Percentiles rank a stretch among this genome's conserved stretches.
These are phyloP conservation scores for Aurantiochytrium sp. DNA, from an alignment of 108 stramenopile species.

Conservation along the genomic window DNA sequence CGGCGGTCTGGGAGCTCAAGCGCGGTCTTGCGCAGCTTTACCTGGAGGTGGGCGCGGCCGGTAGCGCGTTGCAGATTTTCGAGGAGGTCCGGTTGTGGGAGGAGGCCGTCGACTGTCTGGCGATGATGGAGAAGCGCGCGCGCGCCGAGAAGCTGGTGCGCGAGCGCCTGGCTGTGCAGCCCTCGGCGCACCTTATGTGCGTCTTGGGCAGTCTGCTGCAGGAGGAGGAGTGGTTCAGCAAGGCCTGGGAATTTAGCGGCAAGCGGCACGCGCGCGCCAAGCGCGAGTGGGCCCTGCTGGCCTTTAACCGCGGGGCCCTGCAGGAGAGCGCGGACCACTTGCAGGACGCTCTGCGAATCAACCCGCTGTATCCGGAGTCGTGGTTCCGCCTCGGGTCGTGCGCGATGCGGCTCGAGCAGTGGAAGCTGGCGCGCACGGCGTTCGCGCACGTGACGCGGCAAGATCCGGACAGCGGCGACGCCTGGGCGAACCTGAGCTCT, in stretches of 20 bases:
- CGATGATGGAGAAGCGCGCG: slow-evolving; percentile 72
- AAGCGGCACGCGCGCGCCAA: slow-evolving; percentile 66
- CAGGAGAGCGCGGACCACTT: slow-evolving; percentile 59
- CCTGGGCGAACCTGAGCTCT: slow-evolving; percentile 88
- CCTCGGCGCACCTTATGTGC: slow-evolving; percentile 81
- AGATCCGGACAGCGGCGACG: slow-evolving; percentile 84
- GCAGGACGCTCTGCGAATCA: slow-evolving; percentile 65
- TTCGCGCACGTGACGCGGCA: slow-evolving; percentile 87
- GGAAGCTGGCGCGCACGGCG: slow-evolving; percentile 75
- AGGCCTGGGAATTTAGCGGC: slow-evolving; percentile 72
- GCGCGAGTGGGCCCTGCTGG: slow-evolving; percentile 64
- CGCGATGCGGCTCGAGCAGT: slow-evolving; percentile 77
- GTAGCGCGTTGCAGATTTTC: slow-evolving; percentile 83
- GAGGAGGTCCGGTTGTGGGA: slow-evolving; percentile 93
- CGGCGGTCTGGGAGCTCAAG: slow-evolving; percentile 85
- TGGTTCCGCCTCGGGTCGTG: slow-evolving; percentile 88
- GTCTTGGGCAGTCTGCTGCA: slow-evolving; percentile 81
- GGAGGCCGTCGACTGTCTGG: slow-evolving; percentile 92
- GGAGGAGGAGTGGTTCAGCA: slow-evolving; percentile 71
- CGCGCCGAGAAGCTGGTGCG: slow-evolving; percentile 79
- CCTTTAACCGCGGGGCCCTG: slow-evolving; percentile 68
- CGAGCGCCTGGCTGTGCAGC: slow-evolving; percentile 62
- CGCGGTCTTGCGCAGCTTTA: slow-evolving; percentile 85
- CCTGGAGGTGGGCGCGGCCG: slow-evolving; percentile 76
- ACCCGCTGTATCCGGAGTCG: slow-evolving; percentile 72